Percentiles rank a stretch among this genome's conserved stretches.
Evolutionary conservation across 1,284 basidiomycete species (phyloP).

Genomic region (Ganoderma multipileum): DNA sequence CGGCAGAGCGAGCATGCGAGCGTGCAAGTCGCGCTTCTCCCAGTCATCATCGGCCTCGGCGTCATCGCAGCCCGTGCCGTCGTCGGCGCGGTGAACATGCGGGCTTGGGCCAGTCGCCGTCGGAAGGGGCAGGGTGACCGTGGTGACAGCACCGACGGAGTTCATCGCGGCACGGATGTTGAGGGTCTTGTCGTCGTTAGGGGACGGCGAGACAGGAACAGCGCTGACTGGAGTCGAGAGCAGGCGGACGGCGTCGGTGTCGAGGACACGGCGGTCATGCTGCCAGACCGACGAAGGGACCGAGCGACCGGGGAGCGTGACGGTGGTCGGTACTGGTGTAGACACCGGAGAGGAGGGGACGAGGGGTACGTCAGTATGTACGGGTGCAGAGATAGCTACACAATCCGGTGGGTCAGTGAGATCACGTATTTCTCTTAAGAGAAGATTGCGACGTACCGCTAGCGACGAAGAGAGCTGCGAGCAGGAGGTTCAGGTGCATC

Average conservation of each 20-base stretch:
- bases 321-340: not conserved
- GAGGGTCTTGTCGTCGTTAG: not conserved
- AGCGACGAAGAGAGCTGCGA: conserved; percentile 10
- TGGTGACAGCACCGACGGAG: not conserved
- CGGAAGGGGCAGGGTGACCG: conserved; percentile 1
- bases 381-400: not conserved
- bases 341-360: not conserved
- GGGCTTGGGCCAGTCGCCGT: not conserved
- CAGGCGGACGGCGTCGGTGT: not conserved
- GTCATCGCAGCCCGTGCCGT: not conserved
- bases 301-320: not conserved
- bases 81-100: not conserved
- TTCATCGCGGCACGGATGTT: not conserved
- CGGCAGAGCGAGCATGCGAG: not conserved
- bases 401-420: not conserved
- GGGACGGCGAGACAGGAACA: not conserved
- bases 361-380: not conserved
- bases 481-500: conserved; percentile 36
- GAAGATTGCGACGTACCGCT: not conserved
- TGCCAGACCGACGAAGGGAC: not conserved
- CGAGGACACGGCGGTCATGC: not conserved
- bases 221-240: not conserved
- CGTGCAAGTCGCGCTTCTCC: not conserved
- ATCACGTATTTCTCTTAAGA: not conserved
- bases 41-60: not conserved